phyloP scores from a whole-genome alignment of 331 rosid species.

The Malus hybrid region DNA sequence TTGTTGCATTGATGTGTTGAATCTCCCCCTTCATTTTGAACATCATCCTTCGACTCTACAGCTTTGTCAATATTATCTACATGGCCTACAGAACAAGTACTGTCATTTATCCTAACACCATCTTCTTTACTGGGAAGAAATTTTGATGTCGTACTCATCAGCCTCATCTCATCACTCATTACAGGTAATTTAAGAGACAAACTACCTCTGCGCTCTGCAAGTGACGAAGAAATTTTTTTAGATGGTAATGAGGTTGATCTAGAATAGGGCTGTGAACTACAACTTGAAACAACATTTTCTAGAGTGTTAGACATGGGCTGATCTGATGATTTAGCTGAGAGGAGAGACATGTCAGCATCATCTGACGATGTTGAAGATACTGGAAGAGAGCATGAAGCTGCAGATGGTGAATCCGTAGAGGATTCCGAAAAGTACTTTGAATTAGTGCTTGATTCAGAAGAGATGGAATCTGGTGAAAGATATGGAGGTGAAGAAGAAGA shows the following conservation, averaged over 20 bases:
- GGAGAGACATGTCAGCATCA: slow-evolving; percentile 46
- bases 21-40: slow-evolving; percentile 25
- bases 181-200: slow-evolving; percentile 67
- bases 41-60: slow-evolving; percentile 23
- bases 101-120: slow-evolving; percentile 19
- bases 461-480: slow-evolving; percentile 83
- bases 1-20: slow-evolving; percentile 28
- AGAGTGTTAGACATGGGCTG: slow-evolving; percentile 32
- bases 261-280: slow-evolving; percentile 36
- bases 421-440: slow-evolving; percentile 64
- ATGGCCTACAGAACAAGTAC: slow-evolving; percentile 24
- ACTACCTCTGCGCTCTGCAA: slow-evolving; percentile 89
- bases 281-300: slow-evolving; percentile 31
- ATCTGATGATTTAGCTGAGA: slow-evolving; percentile 38
- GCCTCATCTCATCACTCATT: slow-evolving; percentile 36
- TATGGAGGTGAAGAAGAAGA: slow-evolving; percentile 53
- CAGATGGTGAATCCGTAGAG: slow-evolving; percentile 66
- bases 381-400: slow-evolving; percentile 32
- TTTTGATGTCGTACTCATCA: slow-evolving; percentile 27
- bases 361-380: slow-evolving; percentile 44
- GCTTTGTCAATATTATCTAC: slow-evolving; percentile 18
- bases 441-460: slow-evolving; percentile 69
- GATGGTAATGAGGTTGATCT: slow-evolving; percentile 33
- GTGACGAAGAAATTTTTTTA: slow-evolving; percentile 64
- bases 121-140: slow-evolving; percentile 27